Base-by-base conservation (phyloP, 257 asterid species). In the Nicotiana noctiflora region DNA sequence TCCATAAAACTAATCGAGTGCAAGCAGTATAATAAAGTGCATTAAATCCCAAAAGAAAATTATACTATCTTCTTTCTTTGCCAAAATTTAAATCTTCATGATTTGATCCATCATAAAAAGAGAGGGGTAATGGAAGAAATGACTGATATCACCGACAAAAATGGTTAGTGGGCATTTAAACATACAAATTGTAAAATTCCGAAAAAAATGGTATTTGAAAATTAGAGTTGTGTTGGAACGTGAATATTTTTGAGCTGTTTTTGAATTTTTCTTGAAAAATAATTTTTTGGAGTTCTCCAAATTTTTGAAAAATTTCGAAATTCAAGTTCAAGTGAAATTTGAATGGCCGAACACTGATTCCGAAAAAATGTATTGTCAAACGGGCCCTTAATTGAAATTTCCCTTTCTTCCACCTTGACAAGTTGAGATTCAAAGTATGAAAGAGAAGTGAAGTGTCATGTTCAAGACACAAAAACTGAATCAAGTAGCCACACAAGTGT, bases 401-500 rank as follows among this genome's bases (percentile, higher is more conserved):
- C 56, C 40, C 56, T 15, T 31, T 31, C 5, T 31, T 31, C 32
- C 0, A 31, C 32, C 32, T 27, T 27, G 12, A 8, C 13, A 68
- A 40, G 4, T 70, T 70, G 34, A 70, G 34, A 21, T 40, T 40
- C 32, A 18, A 67, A 18, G 56, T 13, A 12, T 12, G 57, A 40
- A 37, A 19, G 21, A 59, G 14, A 25, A 31, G 3, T 29, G 59
- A 70, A 70, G 44, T 72, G 78, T 72, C 40, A 23, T 46, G 15
- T 72, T 72, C 61, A 72, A 72, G 61, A 23, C 23, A 46, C 40
- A 14, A 23, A 63, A 72, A 72, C 13, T 55, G 34, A 76, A 76
- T 76, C 60, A 59, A 64, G 59, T 7, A 79, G 59, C 34, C 37
- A 79, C 65, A 79, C 61, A 79, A 68, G 46, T 68, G 57, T 63